Evolutionary conservation across 495 filamentous ascomycete species (phyloP).

Genomic region (Hyaloscypha finlandica): DNA sequence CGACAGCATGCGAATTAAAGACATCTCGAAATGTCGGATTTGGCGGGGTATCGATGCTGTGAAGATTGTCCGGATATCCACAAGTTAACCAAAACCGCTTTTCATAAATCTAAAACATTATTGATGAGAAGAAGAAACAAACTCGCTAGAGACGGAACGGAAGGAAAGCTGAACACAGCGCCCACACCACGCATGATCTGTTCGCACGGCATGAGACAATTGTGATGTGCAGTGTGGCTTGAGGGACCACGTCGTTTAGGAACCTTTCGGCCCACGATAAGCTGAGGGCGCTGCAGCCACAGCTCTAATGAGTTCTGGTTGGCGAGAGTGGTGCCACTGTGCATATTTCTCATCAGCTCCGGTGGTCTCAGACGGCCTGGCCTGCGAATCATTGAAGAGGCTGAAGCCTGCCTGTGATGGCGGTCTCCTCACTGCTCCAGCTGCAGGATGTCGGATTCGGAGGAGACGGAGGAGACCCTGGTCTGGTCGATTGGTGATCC

Average conservation of each 20-base stretch:
- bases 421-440: neutral
- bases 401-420: neutral
- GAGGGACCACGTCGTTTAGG: neutral
- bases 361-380: neutral
- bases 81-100: neutral
- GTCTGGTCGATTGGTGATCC: neutral
- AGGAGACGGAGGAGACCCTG: neutral
- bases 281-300: neutral
- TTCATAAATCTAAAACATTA: neutral
- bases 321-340: neutral
- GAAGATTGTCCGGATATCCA: neutral
- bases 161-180: slow-evolving; percentile 5
- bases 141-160: neutral
- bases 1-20: neutral
- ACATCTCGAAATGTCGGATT: slow-evolving; percentile 1
- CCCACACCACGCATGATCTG: neutral
- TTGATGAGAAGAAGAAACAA: neutral
- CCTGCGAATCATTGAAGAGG: slow-evolving; percentile 2
- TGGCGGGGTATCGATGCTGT: neutral
- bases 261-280: neutral
- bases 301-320: neutral
- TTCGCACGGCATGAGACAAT: neutral
- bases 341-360: neutral
- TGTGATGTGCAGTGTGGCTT: neutral
- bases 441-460: neutral